Evolutionary conservation across 441 rosid species (phyloP), one percentile per base, ranked within the genome.

Genomic region (Bocquillonia castaneifolia): DNA sequence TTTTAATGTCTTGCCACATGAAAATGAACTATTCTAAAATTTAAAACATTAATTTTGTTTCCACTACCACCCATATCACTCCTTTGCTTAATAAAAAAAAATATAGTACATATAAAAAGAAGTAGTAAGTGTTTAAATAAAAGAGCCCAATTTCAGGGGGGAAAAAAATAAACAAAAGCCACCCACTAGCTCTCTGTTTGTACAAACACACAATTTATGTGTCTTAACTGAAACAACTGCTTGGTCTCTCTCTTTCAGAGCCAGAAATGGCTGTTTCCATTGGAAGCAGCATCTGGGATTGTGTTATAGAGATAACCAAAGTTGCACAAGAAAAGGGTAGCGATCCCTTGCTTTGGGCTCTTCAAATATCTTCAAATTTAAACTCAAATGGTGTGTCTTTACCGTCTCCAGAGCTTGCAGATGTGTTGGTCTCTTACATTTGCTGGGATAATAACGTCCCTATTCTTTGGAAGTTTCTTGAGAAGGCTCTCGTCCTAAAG

Each of bases 371-470:
- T 45, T 76, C 83, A 60, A 77, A 60, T 55, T 90, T 91, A 75
- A 74, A 77, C 76, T 82, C 86, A 15, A 78, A 77, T 60, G 92
- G 89, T 59, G 78, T 86, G 64, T 59, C 83, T 58, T 77, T 88
- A 53, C 99, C 99, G 1, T 94, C 97, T 55, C 64, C 74, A 34
- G 87, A 92, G 70, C 85, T 94, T 18, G 97, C 97, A 52, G 79
- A 82, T 67, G 82, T 90, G 66, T 81, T 94, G 69, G 91, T 88
- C 60, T 88, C 99, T 57, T 90, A 92, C 80, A 85, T 94, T 77
- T 92, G 86, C 77, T 92, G 96, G 96, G 93, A 80, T 64, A 90
- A 94, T 66, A 86, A 94, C 80, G 83, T 90, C 15, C 94, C 99
- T 31, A 80, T 87, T 79, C 61, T 89, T 18, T 94, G 99, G 99